phyloP scores from a whole-genome alignment of 2,329 filamentous ascomycete species.

The Fusarium armeniacum region DNA sequence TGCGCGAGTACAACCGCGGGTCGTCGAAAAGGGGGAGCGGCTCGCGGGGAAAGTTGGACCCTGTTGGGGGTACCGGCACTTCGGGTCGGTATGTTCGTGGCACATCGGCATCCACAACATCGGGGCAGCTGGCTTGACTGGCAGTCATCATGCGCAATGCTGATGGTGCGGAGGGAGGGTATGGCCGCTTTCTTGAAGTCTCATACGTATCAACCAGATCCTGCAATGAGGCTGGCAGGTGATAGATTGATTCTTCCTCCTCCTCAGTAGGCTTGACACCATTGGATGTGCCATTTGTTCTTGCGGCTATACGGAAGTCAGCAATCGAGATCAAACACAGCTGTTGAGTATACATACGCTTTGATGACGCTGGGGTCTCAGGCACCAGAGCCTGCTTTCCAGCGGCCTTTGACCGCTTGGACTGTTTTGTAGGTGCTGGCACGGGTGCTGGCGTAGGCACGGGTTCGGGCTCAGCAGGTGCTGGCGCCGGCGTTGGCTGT shows the following conservation, averaged over 20 bases:
- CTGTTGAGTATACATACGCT: constrained; percentile 55
- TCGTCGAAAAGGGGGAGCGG: constrained; percentile 94
- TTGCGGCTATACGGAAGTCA: constrained; percentile 53
- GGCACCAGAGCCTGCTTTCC: constrained; percentile 60
- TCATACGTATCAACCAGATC: constrained; percentile 95
- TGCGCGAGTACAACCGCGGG: constrained; percentile 85
- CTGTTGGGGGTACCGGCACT: constrained; percentile 79
- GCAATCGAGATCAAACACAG: neutral
- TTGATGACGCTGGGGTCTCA: constrained; percentile 61
- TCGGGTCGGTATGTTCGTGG: constrained; percentile 88
- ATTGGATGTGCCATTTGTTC: constrained; percentile 67
- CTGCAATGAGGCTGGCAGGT: constrained; percentile 88
- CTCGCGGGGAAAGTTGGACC: constrained; percentile 90
- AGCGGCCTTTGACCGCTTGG: constrained; percentile 59
- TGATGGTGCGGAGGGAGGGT: constrained; percentile 72
- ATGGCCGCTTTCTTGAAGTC: constrained; percentile 78
- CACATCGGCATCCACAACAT: constrained; percentile 82
- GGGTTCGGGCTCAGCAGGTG: constrained; percentile 46
- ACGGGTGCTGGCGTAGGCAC: constrained; percentile 44
- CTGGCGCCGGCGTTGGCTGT: constrained; percentile 50
- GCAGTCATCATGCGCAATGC: constrained; percentile 81
- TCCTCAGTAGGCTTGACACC: constrained; percentile 63
- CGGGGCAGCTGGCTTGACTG: constrained; percentile 81
- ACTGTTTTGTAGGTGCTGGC: constrained; percentile 51
- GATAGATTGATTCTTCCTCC: constrained; percentile 87